These are phyloP conservation scores for Penicillium crustosum DNA, from an alignment of 2,329 filamentous ascomycete species.

Conservation along the genomic window DNA sequence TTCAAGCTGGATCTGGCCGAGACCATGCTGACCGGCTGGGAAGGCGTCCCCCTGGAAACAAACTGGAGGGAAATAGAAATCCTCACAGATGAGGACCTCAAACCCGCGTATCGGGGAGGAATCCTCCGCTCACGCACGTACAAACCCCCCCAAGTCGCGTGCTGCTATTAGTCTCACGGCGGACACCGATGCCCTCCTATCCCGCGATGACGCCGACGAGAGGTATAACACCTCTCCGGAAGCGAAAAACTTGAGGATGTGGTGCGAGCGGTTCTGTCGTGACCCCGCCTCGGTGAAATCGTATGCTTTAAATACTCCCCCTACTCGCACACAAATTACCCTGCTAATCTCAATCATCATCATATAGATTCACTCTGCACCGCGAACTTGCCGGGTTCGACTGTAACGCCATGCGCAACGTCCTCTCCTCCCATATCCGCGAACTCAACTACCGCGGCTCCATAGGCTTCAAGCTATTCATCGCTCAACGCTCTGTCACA, in stretches of 20 bases:
- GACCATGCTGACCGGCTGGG: conserved; percentile 27
- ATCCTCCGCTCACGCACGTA: conserved; percentile 18
- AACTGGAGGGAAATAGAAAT: conserved; percentile 17
- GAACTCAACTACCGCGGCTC: conserved; percentile 39
- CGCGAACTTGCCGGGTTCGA: conserved; percentile 36
- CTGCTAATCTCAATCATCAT: not conserved
- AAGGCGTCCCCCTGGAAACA: not conserved
- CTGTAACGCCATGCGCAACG: conserved; percentile 24
- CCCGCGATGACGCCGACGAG: conserved; percentile 1
- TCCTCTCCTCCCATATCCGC: conserved; percentile 39
- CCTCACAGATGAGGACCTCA: conserved; percentile 15
- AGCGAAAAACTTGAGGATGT: conserved; percentile 16
- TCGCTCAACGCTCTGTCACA: conserved; percentile 33
- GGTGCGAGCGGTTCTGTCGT: conserved; percentile 40
- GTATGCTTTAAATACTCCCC: conserved; percentile 21
- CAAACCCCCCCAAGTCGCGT: conserved; percentile 10
- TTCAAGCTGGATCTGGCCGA: conserved; percentile 26
- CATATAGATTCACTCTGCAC: conserved; percentile 31
- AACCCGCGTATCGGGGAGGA: conserved; percentile 19
- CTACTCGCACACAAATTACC: not conserved
- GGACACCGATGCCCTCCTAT: conserved; percentile 19
- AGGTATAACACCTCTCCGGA: not conserved
- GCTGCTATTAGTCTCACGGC: not conserved
- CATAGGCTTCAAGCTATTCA: conserved; percentile 25
- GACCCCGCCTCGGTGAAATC: conserved; percentile 40